These are phyloP conservation scores for Rheum nobile DNA, from an alignment of 148 eudicot genomes.

Conservation along the genomic window DNA sequence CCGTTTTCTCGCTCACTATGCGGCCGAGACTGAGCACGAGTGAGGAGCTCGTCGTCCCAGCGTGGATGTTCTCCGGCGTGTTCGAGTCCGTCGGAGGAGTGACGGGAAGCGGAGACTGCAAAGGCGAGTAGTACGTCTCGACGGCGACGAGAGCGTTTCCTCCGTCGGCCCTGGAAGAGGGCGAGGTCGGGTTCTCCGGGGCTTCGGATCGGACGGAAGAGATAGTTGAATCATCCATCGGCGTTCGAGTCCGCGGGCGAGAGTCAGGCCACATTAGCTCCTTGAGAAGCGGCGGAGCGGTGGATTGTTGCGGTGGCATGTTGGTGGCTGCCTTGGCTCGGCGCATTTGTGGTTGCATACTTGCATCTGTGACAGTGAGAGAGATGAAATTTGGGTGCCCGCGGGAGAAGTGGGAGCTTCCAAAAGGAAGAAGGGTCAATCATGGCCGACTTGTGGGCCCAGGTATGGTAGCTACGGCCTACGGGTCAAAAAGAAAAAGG, in stretches of 20 bases:
- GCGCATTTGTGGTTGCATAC: background rate
- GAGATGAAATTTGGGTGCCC: background rate
- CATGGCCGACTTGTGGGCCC: background rate
- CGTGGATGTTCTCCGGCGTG: conserved; percentile 1
- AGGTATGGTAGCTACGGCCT: background rate
- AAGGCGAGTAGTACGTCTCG: conserved; percentile 34
- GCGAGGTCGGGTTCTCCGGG: conserved; percentile 7
- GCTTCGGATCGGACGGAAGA: conserved; percentile 40
- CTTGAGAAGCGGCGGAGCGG: conserved; percentile 1
- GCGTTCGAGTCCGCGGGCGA: background rate
- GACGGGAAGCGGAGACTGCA: conserved; percentile 22
- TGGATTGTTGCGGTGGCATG: background rate
- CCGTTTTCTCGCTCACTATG: conserved; percentile 23
- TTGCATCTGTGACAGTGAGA: background rate
- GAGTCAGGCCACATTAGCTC: background rate
- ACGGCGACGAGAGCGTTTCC: conserved; percentile 17
- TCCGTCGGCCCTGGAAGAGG: background rate
- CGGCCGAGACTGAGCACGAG: conserved; percentile 21
- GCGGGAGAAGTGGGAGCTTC: background rate
- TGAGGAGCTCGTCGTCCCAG: background rate
- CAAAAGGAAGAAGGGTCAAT: background rate
- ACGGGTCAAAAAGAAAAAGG: background rate
- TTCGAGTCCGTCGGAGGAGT: conserved; percentile 10
- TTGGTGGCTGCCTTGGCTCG: background rate
- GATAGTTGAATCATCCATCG: conserved; percentile 25